These are phyloP conservation scores for Pseudohyphozyma bogoriensis DNA, from an alignment of 768 basidiomycete species.

Conservation along the genomic window DNA sequence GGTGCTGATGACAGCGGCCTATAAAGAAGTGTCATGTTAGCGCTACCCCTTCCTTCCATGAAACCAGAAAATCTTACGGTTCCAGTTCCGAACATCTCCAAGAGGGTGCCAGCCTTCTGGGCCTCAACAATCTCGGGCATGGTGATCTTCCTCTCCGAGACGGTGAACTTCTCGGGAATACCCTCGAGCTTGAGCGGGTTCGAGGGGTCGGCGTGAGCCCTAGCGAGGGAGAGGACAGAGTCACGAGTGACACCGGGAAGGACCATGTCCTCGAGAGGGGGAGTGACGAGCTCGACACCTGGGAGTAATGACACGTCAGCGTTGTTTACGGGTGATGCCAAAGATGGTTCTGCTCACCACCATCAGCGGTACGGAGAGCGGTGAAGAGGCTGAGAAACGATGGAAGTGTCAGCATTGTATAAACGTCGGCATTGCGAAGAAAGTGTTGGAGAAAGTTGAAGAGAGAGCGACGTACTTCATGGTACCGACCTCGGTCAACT, in stretches of 20 bases:
- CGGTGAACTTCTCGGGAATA: conserved; percentile 44
- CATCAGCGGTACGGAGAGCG: neutral
- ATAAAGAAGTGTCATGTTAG: neutral
- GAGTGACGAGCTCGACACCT: conserved; percentile 77
- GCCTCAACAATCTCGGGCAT: conserved; percentile 47
- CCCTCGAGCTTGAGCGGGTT: conserved; percentile 40
- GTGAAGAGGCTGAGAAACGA: too few species aligned
- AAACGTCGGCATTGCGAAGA: neutral
- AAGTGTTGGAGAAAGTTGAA: neutral
- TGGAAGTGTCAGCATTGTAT: too few species aligned
- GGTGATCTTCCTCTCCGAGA: conserved; percentile 54
- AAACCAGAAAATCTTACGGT: conserved; percentile 31
- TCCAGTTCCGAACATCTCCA: conserved; percentile 78
- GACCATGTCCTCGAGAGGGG: conserved; percentile 82
- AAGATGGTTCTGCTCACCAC: neutral
- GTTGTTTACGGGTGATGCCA: too few species aligned
- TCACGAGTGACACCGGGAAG: conserved; percentile 82
- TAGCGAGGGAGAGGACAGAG: conserved; percentile 62
- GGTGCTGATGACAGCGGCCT: conserved; percentile 54
- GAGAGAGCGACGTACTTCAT: conserved; percentile 48
- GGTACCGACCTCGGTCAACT: conserved; percentile 49
- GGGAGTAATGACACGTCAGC: too few species aligned
- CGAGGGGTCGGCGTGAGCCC: conserved; percentile 48
- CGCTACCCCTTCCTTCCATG: neutral
- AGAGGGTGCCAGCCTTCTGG: conserved; percentile 52